phyloP scores from a whole-genome alignment of 176 grass and related monocot species.

The Oryza officinalis region DNA sequence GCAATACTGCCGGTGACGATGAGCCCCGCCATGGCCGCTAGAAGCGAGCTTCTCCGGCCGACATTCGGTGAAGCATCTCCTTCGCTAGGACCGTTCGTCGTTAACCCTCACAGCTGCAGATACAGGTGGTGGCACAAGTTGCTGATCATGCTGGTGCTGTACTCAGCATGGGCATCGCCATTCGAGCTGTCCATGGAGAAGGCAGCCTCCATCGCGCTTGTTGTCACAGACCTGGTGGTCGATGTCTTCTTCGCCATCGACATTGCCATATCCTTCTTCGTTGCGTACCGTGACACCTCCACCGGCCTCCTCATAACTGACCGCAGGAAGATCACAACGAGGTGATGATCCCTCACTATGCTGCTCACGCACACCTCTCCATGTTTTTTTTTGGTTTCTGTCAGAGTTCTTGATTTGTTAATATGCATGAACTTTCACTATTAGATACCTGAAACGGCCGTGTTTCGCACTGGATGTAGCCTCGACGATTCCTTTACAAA shows the following conservation, averaged over 20 bases:
- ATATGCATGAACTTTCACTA: background rate
- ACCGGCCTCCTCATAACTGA: conserved; percentile 56
- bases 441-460: conserved; percentile 28
- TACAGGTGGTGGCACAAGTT: conserved; percentile 57
- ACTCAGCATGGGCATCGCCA: conserved; percentile 56
- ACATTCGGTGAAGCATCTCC: background rate
- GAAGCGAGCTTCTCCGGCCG: background rate
- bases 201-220: conserved; percentile 14
- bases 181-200: conserved; percentile 51
- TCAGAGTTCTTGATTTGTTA: too few species aligned
- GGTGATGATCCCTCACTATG: background rate
- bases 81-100: background rate
- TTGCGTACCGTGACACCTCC: conserved; percentile 54
- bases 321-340: conserved; percentile 42
- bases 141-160: conserved; percentile 56
- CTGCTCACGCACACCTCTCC: too few species aligned
- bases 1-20: background rate
- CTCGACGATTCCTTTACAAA: conserved; percentile 55
- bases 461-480: conserved; percentile 58
- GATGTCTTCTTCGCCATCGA: conserved; percentile 58
- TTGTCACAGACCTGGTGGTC: conserved; percentile 42
- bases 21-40: background rate
- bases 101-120: background rate
- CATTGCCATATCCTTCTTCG: conserved; percentile 62
- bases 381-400: too few species aligned